Conservation (phyloP, 495 filamentous ascomycete genomes). For the Darksidea phi region DNA sequence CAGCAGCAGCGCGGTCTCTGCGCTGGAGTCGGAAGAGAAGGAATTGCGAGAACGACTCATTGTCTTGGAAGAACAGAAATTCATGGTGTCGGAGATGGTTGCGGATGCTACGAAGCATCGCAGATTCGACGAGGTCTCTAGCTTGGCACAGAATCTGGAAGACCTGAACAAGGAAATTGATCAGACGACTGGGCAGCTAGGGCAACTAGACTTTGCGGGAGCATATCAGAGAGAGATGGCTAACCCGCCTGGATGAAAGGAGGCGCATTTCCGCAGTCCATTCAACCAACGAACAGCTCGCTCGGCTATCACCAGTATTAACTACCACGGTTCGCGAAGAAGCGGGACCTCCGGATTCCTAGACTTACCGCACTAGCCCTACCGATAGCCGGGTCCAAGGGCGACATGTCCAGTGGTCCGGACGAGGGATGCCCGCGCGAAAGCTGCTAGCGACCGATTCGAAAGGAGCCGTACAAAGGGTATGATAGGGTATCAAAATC, state of each 20-base stretch:
- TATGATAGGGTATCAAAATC: no score
- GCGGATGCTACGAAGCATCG: conserved; percentile 73
- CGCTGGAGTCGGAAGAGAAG: conserved; percentile 82
- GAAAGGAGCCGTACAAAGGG: no score
- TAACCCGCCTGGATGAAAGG: conserved; percentile 18
- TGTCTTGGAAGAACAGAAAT: conserved; percentile 91
- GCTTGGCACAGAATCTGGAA: conserved; percentile 74
- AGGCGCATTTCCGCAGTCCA: background rate
- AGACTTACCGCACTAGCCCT: no score
- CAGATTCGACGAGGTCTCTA: conserved; percentile 85
- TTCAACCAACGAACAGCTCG: background rate
- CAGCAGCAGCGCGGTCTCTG: conserved; percentile 54
- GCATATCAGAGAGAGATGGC: conserved; percentile 37
- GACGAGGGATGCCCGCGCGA: no score
- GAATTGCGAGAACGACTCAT: conserved; percentile 78
- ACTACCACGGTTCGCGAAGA: no score
- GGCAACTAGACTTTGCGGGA: conserved; percentile 53
- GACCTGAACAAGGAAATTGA: conserved; percentile 85
- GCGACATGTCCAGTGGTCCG: no score
- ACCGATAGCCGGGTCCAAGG: no score
- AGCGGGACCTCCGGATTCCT: no score
- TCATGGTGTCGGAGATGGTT: conserved; percentile 88
- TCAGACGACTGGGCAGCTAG: conserved; percentile 56
- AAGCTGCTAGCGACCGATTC: no score
- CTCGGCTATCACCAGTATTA: no score